Evolutionary conservation across 2,329 filamentous ascomycete species (phyloP), one percentile per base, ranked within the genome.

Genomic region (Aspergillus oerlinghausenensis): DNA sequence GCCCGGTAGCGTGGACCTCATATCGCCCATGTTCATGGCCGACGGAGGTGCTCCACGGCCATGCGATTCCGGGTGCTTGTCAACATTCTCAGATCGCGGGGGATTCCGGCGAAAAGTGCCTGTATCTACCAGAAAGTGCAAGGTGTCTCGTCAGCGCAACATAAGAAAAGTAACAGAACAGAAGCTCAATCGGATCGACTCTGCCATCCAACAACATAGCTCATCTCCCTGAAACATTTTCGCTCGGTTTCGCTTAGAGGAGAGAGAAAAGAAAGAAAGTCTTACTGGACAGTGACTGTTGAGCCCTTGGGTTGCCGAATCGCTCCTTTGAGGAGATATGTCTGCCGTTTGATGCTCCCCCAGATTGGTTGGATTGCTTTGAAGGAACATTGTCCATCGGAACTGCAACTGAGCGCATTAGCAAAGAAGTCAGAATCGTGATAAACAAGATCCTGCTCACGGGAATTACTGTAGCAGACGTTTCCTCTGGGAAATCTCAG

Each of bases 21-120:
- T 70, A 49, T 66, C 64, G 26, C 58, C 57, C 70, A 73, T 72
- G 38, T 63, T 66, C 47, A 70, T 55, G 17, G 62, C 45, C 26
- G 68, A 62, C 19, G 60, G 54, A 9, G 51, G 51, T 17, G 55
- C 45, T 54, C 63, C 66, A 60, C 68, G 68, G 54, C 49, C 58
- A 49, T 61, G 60, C 3, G 59, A 42, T 38, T 58, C 60, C 26
- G 64, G 53, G 50, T 63, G 56, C 26, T 65, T 59, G 49, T 62
- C 61, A 49, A 55, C 52, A 56, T 63, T 65, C 47, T 64, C 53
- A 50, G 61, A 52, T 58, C 57, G 63, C 35, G 60, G 11, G 17
- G 52, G 49, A 29, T 26, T 48, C 14, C 50, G 55, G 32, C 38
- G 49, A 32, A 28, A 57, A 25, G 48, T 54, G 23, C 52, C 47